Base-by-base conservation (phyloP, 306 rosid genomes). In the Vigna reflexopilosa region DNA sequence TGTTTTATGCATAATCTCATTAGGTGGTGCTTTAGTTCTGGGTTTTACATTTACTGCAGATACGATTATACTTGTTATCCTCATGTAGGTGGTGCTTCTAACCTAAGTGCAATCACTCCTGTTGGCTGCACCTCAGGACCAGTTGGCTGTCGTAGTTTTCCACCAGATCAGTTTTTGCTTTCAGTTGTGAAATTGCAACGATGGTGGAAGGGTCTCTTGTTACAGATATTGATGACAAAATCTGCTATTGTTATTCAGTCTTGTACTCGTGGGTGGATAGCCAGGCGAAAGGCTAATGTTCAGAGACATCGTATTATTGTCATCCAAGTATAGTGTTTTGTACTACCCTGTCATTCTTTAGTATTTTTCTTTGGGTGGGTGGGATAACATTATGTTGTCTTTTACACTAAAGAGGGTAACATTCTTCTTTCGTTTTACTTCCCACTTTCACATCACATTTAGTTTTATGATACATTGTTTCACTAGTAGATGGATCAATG, bases 131-230 rank as follows among this genome's bases (percentile, higher is more conserved):
- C 54, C 76, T 76, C 72, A 32, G 80, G 76, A 50, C 77, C 88
- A 59, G 61, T 72, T 77, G 81, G 76, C 61, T 49, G 62, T 70
- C 30, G 24, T 77, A 78, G 89, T 81, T 78, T 73, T 72, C 91
- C 88, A 77, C 82, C 84, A 66, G 82, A 88, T 62, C 38, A 81
- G 16, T 72, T 80, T 72, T 79, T 87, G 72, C 30, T 36, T 84
- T 89, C 96, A 52, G 87, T 85, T 83, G 67, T 89, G 66, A 92
- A 87, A 87, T 80, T 94, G 83, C 98, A 94, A 84, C 83, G 89
- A 50, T 89, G 97, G 98, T 94, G 98, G 98, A 90, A 86, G 78
- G 51, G 85, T 59, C 77, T 74, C 81, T 71, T 90, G 80, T 79
- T 69, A 17, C 77, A 50, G 15, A 88, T 86, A 40, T 58, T 67